These are phyloP conservation scores for Epichloe elymi DNA, from an alignment of 2,329 filamentous ascomycete species.

Conservation along the genomic window DNA sequence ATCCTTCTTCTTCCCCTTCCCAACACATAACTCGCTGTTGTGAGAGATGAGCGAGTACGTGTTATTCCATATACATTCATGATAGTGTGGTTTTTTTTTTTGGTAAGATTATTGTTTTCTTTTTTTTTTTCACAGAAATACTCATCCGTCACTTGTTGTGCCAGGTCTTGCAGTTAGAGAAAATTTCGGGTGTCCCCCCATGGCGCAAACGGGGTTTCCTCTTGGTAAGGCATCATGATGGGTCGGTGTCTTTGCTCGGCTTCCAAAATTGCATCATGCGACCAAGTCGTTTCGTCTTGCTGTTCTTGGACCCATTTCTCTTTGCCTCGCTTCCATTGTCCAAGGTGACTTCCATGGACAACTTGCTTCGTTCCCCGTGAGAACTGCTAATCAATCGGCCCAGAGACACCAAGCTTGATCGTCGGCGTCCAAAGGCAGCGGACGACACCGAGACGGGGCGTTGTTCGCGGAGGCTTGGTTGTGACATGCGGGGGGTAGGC, in stretches of 20 bases:
- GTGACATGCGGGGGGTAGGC: conserved; percentile 32
- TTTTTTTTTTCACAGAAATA: not conserved
- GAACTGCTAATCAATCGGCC: conserved; percentile 64
- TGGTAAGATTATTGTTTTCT: not conserved
- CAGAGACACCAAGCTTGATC: conserved; percentile 64
- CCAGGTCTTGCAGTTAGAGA: not conserved
- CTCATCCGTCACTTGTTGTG: not conserved
- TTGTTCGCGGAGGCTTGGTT: conserved; percentile 37
- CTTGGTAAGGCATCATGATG: conserved; percentile 11
- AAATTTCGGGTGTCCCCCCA: not conserved
- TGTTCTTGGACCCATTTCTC: conserved; percentile 40
- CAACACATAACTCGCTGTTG: not conserved
- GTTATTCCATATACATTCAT: conserved; percentile 24
- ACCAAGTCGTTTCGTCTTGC: conserved; percentile 57
- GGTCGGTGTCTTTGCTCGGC: conserved; percentile 31
- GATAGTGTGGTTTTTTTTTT: conserved; percentile 1
- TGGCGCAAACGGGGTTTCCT: not conserved
- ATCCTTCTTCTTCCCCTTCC: not conserved
- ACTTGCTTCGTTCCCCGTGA: conserved; percentile 61
- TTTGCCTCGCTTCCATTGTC: conserved; percentile 41
- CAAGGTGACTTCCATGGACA: conserved; percentile 52
- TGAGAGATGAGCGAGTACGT: conserved; percentile 19
- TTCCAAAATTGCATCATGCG: conserved; percentile 74
- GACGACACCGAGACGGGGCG: conserved; percentile 50
- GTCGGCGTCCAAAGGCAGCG: conserved; percentile 52